Evolutionary conservation across 495 filamentous ascomycete genomes (phyloP).

Genomic region (Tetracladium setigerum): DNA sequence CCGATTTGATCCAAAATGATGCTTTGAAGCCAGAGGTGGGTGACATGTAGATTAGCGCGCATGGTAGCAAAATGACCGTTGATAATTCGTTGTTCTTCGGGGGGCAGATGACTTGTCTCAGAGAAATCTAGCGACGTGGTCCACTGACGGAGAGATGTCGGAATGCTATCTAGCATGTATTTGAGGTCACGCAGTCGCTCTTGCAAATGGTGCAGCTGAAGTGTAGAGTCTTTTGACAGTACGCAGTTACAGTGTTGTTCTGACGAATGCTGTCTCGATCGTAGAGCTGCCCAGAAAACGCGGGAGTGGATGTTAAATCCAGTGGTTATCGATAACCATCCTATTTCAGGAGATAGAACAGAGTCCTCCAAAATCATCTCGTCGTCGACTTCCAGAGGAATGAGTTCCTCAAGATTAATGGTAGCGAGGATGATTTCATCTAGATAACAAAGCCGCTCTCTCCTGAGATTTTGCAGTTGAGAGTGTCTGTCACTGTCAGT

Average conservation of each 20-base stretch:
- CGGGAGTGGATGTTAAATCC: background rate
- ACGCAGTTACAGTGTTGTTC: background rate
- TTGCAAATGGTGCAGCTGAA: background rate
- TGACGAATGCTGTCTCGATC: background rate
- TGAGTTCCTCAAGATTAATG: slow-evolving; percentile 20
- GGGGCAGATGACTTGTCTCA: background rate
- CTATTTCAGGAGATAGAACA: slow-evolving; percentile 6
- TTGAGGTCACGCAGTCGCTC: background rate
- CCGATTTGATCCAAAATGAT: slow-evolving; percentile 19
- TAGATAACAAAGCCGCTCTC: slow-evolving; percentile 18
- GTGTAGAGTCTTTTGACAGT: background rate
- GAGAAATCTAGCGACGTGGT: background rate
- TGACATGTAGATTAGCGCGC: slow-evolving; percentile 21
- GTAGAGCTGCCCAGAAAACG: background rate
- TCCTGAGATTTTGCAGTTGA: slow-evolving; percentile 17
- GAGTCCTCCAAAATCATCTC: slow-evolving; percentile 22
- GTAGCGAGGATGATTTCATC: slow-evolving; percentile 13
- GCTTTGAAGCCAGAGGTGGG: slow-evolving; percentile 23
- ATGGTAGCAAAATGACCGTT: slow-evolving; percentile 17
- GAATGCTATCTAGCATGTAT: background rate
- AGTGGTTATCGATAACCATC: background rate
- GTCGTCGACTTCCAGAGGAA: slow-evolving; percentile 21
- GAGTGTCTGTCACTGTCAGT: slow-evolving; percentile 10
- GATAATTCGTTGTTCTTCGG: background rate
- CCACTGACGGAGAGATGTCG: background rate